Evolutionary conservation across 306 rosid genomes (phyloP), one percentile per base, ranked within the genome.

Genomic region (Castanopsis chinensis): DNA sequence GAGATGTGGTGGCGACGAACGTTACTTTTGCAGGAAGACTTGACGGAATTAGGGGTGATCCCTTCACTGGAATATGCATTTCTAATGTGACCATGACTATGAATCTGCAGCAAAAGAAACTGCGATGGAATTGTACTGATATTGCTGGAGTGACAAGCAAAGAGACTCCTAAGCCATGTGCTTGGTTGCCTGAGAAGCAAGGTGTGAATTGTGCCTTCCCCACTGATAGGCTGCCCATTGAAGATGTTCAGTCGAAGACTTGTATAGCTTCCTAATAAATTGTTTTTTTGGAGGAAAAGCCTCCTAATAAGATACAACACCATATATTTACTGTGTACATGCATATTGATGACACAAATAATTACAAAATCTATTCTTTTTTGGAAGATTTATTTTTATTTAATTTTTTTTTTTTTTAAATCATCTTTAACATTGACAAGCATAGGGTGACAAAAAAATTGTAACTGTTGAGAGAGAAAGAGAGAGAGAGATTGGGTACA

Each of bases 121-220:
- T 83, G 67, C 92, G 83, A 55, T 93, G 97, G 97, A 88, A 87
- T 19, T 91, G 97, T 70, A 84, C 87, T 32, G 20, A 87, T 71
- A 5, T 92, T 71, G 79, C 56, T 45, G 95, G 97, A 5, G 15
- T 68, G 5, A 85, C 92, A 7, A 87, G 85, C 41, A 83, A 76
- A 53, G 98, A 91, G 57, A 77, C 32, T 8, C 97, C 98, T 45
- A 23, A 49, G 79, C 67, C 95, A 1, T 91, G 98, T 8, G 83
- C 9, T 2, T 80, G 84, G 84, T 73, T 91, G 71, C 86, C 89
- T 0, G 83, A 77, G 82, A 75, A 83, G 78, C 9, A 57, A 54
- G 49, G 33, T 56, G 49, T 78, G 33, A 83, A 82, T 0, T 91
- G 95, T 64, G 43, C 77, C 70, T 90, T 69, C 75, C 98, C 94